These are phyloP conservation scores for Suhomyces panamericanus DNA, from an alignment of 1,139 yeast species.

Conservation along the genomic window DNA sequence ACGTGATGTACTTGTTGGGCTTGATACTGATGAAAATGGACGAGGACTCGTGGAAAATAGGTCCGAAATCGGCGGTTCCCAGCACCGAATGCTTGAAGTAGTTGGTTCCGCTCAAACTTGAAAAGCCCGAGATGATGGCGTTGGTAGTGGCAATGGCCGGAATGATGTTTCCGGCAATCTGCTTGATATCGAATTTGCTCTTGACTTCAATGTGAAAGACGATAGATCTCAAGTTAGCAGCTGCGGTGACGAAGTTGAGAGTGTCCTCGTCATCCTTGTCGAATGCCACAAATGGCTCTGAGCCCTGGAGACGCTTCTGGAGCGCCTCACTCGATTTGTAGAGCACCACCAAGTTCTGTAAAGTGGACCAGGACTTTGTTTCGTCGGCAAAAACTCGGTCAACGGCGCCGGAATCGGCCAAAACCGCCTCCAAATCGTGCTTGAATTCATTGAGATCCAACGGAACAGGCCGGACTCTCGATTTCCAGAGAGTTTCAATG, in stretches of 20 bases:
- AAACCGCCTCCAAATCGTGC: constrained; percentile 11
- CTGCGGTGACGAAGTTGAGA: constrained; percentile 80
- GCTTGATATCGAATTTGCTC: constrained; percentile 83
- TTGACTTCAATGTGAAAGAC: constrained; percentile 73
- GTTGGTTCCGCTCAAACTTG: constrained; percentile 65
- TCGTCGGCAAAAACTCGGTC: constrained; percentile 43
- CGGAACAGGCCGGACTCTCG: constrained; percentile 67
- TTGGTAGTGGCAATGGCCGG: constrained; percentile 99
- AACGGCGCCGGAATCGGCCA: constrained; percentile 9
- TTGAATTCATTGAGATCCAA: constrained; percentile 33
- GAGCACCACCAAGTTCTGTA: constrained; percentile 66
- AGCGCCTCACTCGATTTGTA: constrained; percentile 50
- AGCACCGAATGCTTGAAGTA: constrained; percentile 35
- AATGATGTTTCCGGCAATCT: constrained; percentile 95
- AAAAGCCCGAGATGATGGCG: constrained; percentile 90
- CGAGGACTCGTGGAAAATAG: constrained; percentile 32
- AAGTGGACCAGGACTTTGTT: constrained; percentile 62
- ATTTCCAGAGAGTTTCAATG: constrained; percentile 79
- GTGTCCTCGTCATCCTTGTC: constrained; percentile 97
- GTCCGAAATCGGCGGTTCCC: constrained; percentile 20
- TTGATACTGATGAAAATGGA: constrained; percentile 68
- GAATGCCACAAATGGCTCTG: constrained; percentile 57
- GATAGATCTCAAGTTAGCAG: constrained; percentile 78
- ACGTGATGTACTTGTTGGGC: constrained; percentile 66
- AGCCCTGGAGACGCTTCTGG: constrained; percentile 47